These are phyloP conservation scores for Chlorella sp. DNA, from an alignment of 139 green algal species.

Conservation along the genomic window DNA sequence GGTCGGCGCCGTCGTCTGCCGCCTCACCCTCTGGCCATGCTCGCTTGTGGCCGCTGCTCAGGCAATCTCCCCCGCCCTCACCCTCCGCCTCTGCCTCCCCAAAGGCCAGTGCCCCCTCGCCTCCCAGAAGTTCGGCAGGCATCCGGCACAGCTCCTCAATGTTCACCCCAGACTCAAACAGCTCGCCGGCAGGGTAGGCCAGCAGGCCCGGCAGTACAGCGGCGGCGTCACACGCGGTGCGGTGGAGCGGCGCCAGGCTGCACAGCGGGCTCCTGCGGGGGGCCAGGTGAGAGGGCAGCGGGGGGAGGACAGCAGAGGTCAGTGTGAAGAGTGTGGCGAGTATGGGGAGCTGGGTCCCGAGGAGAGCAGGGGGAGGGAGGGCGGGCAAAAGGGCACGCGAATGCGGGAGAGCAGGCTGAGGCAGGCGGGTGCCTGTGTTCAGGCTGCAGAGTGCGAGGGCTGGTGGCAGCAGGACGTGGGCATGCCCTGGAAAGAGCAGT, in stretches of 20 bases:
- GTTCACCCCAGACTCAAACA: conserved; percentile 40
- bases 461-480: not conserved
- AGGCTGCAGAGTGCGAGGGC: too few species aligned
- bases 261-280: conserved; percentile 34
- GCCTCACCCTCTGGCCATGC: not conserved
- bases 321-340: too few species aligned
- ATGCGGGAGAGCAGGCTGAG: not conserved
- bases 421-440: too few species aligned
- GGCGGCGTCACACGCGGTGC: conserved; percentile 1
- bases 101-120: not conserved
- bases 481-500: too few species aligned
- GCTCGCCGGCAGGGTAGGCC: conserved; percentile 41
- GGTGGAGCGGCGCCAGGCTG: conserved; percentile 14
- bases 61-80: conserved; percentile 2
- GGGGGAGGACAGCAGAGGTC: not conserved
- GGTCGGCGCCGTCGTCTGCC: conserved; percentile 5
- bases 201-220: conserved; percentile 38
- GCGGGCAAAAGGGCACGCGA: not conserved
- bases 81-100: conserved; percentile 15
- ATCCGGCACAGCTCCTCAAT: conserved; percentile 37
- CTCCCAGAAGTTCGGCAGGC: not conserved
- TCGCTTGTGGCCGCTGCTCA: conserved; percentile 26
- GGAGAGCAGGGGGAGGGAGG: not conserved
- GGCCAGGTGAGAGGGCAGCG: too few species aligned
- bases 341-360: too few species aligned